A percentile compares a stretch with the other conserved stretches of the same genome.
Evolutionary conservation across 2,329 filamentous ascomycete genomes (phyloP).

Genomic region (Chaetomiaceae sp.): DNA sequence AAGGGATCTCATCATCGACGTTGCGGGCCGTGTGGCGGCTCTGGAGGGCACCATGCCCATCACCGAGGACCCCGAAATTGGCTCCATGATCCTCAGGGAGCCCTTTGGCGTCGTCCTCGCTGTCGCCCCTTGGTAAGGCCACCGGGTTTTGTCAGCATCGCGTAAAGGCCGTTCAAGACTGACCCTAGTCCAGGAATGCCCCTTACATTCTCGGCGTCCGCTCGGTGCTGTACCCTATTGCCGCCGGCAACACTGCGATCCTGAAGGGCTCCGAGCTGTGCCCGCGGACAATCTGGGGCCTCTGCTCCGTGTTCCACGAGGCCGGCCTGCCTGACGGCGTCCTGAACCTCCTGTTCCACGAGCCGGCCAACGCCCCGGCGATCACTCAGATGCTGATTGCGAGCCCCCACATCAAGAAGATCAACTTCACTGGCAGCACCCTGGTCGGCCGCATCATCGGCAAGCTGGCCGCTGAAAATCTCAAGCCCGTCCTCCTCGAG

Average conservation of each 20-base stretch:
- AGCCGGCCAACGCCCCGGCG: slow-evolving; percentile 60
- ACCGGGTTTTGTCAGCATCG: too few relatives aligned
- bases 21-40: slow-evolving; percentile 37
- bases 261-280: slow-evolving; percentile 67
- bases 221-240: slow-evolving; percentile 59
- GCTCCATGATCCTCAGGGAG: slow-evolving; percentile 65
- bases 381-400: slow-evolving; percentile 65
- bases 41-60: slow-evolving; percentile 34
- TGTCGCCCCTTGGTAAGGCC: slow-evolving; percentile 71
- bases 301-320: slow-evolving; percentile 61
- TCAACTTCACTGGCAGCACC: slow-evolving; percentile 83
- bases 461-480: slow-evolving; percentile 60
- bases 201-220: slow-evolving; percentile 51
- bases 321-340: slow-evolving; percentile 73
- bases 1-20: slow-evolving; percentile 37
- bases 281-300: slow-evolving; percentile 58
- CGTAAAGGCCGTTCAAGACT: too few relatives aligned
- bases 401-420: slow-evolving; percentile 64
- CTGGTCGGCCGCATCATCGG: slow-evolving; percentile 69
- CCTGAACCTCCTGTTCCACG: slow-evolving; percentile 65
- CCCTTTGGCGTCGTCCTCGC: slow-evolving; percentile 74
- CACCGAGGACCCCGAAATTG: slow-evolving; percentile 41
- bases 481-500: slow-evolving; percentile 78
- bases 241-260: slow-evolving; percentile 71
- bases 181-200: slow-evolving; percentile 48